phyloP scores from a whole-genome alignment of 179 eudicot species.

The Beta lomatogona region DNA sequence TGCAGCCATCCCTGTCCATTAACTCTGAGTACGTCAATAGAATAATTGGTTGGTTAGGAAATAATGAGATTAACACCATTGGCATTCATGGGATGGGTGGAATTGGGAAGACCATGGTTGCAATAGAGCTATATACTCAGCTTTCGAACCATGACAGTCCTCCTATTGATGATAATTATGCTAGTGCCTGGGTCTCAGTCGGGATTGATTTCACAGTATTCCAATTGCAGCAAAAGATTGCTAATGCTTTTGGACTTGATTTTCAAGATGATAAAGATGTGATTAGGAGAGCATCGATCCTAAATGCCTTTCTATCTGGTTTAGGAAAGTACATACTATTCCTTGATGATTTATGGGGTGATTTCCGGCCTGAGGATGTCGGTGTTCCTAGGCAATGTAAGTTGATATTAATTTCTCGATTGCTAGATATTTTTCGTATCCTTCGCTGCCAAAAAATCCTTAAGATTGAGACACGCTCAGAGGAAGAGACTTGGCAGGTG shows the following conservation, averaged over 20 bases:
- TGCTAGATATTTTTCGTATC: slow-evolving; percentile 15
- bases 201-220: slow-evolving; percentile 6
- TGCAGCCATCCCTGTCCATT: background rate
- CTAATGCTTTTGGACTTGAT: slow-evolving; percentile 13
- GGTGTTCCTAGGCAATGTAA: slow-evolving; percentile 26
- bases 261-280: slow-evolving; percentile 13
- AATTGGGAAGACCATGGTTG: slow-evolving; percentile 23
- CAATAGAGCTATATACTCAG: background rate
- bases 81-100: slow-evolving; percentile 27
- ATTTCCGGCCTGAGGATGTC: slow-evolving; percentile 18
- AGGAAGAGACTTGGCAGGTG: slow-evolving; percentile 24
- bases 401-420: slow-evolving; percentile 18
- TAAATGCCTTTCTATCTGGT: slow-evolving; percentile 14
- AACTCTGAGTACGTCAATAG: background rate
- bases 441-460: slow-evolving; percentile 20
- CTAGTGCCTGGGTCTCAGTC: slow-evolving; percentile 24
- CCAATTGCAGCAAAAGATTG: slow-evolving; percentile 15
- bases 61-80: slow-evolving; percentile 8
- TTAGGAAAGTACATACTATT: background rate
- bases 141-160: background rate
- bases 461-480: slow-evolving; percentile 17
- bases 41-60: background rate
- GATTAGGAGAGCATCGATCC: slow-evolving; percentile 20
- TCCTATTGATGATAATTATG: background rate
- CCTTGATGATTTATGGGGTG: slow-evolving; percentile 26